Conservation (phyloP, 176 grass and related monocot genomes). For the Hordeum vulgare region MorexV3_pseudomolecules_assembly NC_058519.1:23232909-23233408, state of each 20-base stretch:
- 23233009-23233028: too few relatives aligned
- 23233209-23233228: conserved; percentile 68
- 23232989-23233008: background rate
- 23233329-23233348: background rate
- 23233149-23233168: conserved; percentile 58
- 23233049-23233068: too few relatives aligned
- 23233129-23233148: conserved; percentile 58
- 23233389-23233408: background rate
- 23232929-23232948: background rate
- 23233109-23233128: background rate
- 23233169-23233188: conserved; percentile 91
- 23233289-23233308: background rate
- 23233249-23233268: conserved; percentile 91
- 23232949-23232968: background rate
- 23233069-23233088: too few relatives aligned
- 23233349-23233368: background rate
- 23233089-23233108: background rate
- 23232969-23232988: background rate
- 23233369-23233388: background rate
- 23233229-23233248: conserved; percentile 96
- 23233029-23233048: too few relatives aligned
- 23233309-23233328: background rate
- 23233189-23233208: conserved; percentile 86
- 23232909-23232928: too few relatives aligned
- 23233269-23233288: conserved; percentile 18